Percentiles rank a stretch among this genome's conserved stretches.
These are phyloP conservation scores for Suillus ampliporus DNA, from an alignment of 768 basidiomycete species.

Conservation along the genomic window DNA sequence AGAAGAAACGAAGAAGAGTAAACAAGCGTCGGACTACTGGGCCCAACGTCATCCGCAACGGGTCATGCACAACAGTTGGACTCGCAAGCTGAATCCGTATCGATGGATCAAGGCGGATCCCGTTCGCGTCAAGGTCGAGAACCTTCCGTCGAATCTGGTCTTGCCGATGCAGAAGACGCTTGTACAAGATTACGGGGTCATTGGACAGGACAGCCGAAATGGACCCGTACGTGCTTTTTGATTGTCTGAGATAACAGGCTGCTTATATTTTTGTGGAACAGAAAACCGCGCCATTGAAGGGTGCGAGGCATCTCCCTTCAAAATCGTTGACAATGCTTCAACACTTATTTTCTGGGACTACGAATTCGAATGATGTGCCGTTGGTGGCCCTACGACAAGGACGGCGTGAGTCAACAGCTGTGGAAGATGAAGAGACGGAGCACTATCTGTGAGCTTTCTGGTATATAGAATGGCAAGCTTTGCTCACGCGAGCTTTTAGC, in stretches of 20 bases:
- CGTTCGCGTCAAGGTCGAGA: conserved; percentile 71
- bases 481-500: conserved; percentile 41
- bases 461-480: not conserved
- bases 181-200: conserved; percentile 60
- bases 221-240: conserved; percentile 35
- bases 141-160: conserved; percentile 72
- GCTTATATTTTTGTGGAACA: conserved; percentile 26
- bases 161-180: conserved; percentile 82
- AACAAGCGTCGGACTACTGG: conserved; percentile 78
- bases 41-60: conserved; percentile 59
- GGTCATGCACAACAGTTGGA: conserved; percentile 57
- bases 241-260: not conserved
- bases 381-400: conserved; percentile 55
- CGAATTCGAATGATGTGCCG: conserved; percentile 58
- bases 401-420: conserved; percentile 36
- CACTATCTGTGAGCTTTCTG: conserved; percentile 65
- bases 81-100: conserved; percentile 84
- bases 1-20: conserved; percentile 84
- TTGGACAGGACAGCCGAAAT: conserved; percentile 37
- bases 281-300: conserved; percentile 26
- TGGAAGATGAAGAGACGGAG: conserved; percentile 63
- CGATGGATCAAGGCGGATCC: conserved; percentile 79
- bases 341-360: conserved; percentile 66
- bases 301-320: conserved; percentile 56
- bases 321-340: conserved; percentile 68